These are phyloP conservation scores for Alternaria gaisen DNA, from an alignment of 2,329 filamentous ascomycete genomes.

Conservation along the genomic window DNA sequence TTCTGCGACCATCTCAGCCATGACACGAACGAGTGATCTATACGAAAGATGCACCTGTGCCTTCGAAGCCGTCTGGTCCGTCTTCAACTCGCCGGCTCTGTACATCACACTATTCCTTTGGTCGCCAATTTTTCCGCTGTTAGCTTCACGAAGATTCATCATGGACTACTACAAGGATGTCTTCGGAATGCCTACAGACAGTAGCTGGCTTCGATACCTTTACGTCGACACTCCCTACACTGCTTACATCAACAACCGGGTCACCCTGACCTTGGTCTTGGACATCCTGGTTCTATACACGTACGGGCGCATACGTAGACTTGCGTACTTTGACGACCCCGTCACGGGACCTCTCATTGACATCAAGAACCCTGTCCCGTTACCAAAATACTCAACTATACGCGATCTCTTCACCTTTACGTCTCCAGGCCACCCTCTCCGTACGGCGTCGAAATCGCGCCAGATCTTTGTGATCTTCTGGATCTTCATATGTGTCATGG, in stretches of 20 bases:
- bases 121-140: not conserved
- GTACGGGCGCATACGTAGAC: not conserved
- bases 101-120: not conserved
- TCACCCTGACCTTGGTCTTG: not conserved
- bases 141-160: not conserved
- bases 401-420: constrained; percentile 2
- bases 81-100: not conserved
- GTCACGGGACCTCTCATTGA: not conserved
- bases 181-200: not conserved
- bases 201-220: not conserved
- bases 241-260: constrained; percentile 3
- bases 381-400: not conserved
- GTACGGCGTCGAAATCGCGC: not conserved
- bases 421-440: not conserved
- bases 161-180: not conserved
- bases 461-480: not conserved
- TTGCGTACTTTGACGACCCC: not conserved
- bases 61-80: not conserved
- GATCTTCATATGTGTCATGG: not conserved
- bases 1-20: not conserved
- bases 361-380: not conserved
- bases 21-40: not conserved
- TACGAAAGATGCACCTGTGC: not conserved
- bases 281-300: constrained; percentile 1
- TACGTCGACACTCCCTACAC: constrained; percentile 1